Evolutionary conservation across 1,284 basidiomycete species (phyloP).

Genomic region (Boletus smithii): DNA sequence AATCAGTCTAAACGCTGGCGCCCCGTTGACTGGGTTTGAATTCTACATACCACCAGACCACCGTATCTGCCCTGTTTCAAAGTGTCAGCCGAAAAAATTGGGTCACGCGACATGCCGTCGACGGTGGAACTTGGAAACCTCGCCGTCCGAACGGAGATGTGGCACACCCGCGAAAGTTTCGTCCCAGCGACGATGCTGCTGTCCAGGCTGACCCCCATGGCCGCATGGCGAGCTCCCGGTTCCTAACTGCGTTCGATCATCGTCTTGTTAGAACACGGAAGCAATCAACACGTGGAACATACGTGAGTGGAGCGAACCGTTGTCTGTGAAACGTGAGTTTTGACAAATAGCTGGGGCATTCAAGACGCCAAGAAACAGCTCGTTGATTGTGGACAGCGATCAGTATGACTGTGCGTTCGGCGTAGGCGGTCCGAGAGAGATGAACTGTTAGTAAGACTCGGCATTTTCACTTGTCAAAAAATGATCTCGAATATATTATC

Average conservation of each 20-base stretch:
- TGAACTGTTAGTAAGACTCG: background rate
- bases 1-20: constrained; percentile 25
- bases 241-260: constrained; percentile 1
- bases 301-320: background rate
- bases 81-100: constrained; percentile 4
- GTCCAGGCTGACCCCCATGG: background rate
- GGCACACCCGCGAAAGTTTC: constrained; percentile 27
- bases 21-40: constrained; percentile 26
- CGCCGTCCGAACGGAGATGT: constrained; percentile 11
- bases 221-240: background rate
- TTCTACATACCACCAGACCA: background rate
- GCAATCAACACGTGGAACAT: constrained; percentile 18
- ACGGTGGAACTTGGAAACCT: constrained; percentile 12
- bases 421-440: constrained; percentile 1
- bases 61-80: constrained; percentile 28
- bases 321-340: constrained; percentile 13
- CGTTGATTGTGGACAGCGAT: constrained; percentile 2
- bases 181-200: background rate
- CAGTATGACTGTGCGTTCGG: too few relatives aligned
- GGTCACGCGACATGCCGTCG: constrained; percentile 29
- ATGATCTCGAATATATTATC: background rate
- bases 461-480: background rate
- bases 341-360: background rate
- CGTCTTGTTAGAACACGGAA: constrained; percentile 1
- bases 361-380: constrained; percentile 1